Evolutionary conservation across 805 yeast genomes (phyloP).

Genomic region (Lachancea sp.): DNA sequence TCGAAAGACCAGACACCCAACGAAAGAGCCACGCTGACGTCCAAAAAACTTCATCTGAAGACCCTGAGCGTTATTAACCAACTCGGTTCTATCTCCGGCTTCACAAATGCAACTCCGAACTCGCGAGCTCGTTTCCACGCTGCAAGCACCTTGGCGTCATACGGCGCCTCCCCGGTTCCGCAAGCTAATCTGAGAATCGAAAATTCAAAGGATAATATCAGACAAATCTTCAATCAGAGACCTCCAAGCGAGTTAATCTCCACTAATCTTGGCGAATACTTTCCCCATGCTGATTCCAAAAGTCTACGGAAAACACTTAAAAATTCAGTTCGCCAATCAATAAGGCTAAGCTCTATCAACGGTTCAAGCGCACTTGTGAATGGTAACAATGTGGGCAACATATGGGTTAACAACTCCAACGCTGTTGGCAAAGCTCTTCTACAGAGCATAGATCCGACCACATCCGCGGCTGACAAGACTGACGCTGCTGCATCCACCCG

Average conservation of each 20-base stretch:
- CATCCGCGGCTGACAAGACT: not conserved
- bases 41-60: constrained; percentile 39
- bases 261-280: constrained; percentile 80
- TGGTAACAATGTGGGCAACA: constrained; percentile 55
- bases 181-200: constrained; percentile 14
- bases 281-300: constrained; percentile 72
- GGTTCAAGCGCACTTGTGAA: constrained; percentile 21
- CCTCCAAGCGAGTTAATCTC: constrained; percentile 93
- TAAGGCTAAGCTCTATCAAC: constrained; percentile 37
- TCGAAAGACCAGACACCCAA: constrained; percentile 59
- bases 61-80: constrained; percentile 20
- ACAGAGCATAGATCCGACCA: constrained; percentile 25
- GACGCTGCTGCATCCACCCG: constrained; percentile 15
- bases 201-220: constrained; percentile 26
- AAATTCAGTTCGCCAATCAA: constrained; percentile 76
- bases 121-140: constrained; percentile 4
- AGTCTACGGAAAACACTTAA: constrained; percentile 74
- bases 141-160: constrained; percentile 1
- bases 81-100: constrained; percentile 9
- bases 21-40: constrained; percentile 49
- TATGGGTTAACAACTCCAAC: constrained; percentile 47
- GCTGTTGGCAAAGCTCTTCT: constrained; percentile 47
- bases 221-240: constrained; percentile 69
- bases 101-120: constrained; percentile 1
- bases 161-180: not conserved